Percentiles rank a stretch among this genome's conserved stretches.
phyloP scores from a whole-genome alignment of 768 basidiomycete species.

The Boletus barrowsii region DNA sequence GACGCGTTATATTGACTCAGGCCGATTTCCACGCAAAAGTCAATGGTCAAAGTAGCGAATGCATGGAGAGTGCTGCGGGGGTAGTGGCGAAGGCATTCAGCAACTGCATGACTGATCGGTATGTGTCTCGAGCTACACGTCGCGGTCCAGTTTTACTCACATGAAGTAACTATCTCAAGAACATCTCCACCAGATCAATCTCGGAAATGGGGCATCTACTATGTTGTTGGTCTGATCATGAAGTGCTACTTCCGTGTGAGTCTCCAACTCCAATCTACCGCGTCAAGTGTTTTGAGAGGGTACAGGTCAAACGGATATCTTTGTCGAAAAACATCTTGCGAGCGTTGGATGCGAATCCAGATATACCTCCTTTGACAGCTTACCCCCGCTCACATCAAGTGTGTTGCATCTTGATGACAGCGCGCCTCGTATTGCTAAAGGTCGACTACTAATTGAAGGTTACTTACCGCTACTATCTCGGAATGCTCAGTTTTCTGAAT shows the following conservation, averaged over 20 bases:
- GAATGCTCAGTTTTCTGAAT: slow-evolving; percentile 90
- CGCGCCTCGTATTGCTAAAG: slow-evolving; percentile 5
- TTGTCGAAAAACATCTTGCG: slow-evolving; percentile 89
- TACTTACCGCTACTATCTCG: slow-evolving; percentile 91
- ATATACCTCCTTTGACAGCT: slow-evolving; percentile 70
- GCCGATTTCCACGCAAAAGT: slow-evolving; percentile 61
- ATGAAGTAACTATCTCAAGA: slow-evolving; percentile 31
- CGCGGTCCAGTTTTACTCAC: background rate
- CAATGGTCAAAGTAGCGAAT: slow-evolving; percentile 54
- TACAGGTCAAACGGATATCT: slow-evolving; percentile 85
- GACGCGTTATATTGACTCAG: slow-evolving; percentile 30
- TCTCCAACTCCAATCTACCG: slow-evolving; percentile 7
- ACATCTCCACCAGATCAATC: slow-evolving; percentile 69
- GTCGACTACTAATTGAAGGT: slow-evolving; percentile 50
- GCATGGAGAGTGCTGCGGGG: slow-evolving; percentile 85
- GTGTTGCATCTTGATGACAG: slow-evolving; percentile 19
- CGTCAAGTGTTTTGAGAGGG: background rate
- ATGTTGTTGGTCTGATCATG: slow-evolving; percentile 84
- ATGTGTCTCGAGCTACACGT: slow-evolving; percentile 9
- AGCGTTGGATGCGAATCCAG: slow-evolving; percentile 80
- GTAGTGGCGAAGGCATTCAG: slow-evolving; percentile 88
- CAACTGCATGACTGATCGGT: slow-evolving; percentile 84
- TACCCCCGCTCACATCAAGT: slow-evolving; percentile 90
- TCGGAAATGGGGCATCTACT: slow-evolving; percentile 90
- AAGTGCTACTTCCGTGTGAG: slow-evolving; percentile 93